Evolutionary conservation across 2,329 filamentous ascomycete species (phyloP).

Genomic region (Pseudopyrenochaeta lycopersici): DNA sequence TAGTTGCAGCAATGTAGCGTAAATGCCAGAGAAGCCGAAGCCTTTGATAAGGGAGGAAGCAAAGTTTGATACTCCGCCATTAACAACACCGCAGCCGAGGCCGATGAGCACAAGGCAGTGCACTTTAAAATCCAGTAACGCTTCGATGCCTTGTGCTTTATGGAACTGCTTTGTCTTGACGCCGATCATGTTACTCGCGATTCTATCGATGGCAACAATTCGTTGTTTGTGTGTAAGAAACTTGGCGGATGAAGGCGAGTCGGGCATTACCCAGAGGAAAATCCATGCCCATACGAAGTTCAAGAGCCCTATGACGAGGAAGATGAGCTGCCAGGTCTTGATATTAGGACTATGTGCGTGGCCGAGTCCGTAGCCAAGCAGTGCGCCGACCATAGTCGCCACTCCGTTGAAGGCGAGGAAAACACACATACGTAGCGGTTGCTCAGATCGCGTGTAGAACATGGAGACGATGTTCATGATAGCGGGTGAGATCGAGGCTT

Average conservation of each 20-base stretch:
- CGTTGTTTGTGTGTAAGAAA: conserved; percentile 51
- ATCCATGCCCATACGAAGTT: conserved; percentile 49
- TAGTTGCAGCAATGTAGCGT: conserved; percentile 54
- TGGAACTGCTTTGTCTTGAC: conserved; percentile 53
- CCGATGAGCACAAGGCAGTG: conserved; percentile 54
- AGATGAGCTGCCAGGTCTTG: conserved; percentile 49
- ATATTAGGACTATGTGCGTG: conserved; percentile 36
- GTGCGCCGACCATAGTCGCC: conserved; percentile 48
- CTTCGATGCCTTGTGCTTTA: conserved; percentile 50
- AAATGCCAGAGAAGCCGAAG: conserved; percentile 53
- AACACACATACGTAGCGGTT: conserved; percentile 57
- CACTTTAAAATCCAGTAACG: conserved; percentile 51
- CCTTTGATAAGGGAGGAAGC: conserved; percentile 57
- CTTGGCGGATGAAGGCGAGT: conserved; percentile 45
- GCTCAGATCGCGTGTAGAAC: conserved; percentile 48
- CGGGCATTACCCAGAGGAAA: conserved; percentile 49
- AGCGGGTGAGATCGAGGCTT: conserved; percentile 44
- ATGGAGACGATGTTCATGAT: conserved; percentile 52
- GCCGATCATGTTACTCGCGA: conserved; percentile 53
- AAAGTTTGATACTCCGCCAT: conserved; percentile 63
- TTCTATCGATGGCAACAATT: conserved; percentile 52
- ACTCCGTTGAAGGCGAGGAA: conserved; percentile 52
- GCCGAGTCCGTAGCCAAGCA: conserved; percentile 48
- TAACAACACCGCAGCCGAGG: conserved; percentile 57
- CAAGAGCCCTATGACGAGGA: conserved; percentile 48